Conservation (phyloP, 805 yeast genomes). For the Dipodascus geniculatus region DNA sequence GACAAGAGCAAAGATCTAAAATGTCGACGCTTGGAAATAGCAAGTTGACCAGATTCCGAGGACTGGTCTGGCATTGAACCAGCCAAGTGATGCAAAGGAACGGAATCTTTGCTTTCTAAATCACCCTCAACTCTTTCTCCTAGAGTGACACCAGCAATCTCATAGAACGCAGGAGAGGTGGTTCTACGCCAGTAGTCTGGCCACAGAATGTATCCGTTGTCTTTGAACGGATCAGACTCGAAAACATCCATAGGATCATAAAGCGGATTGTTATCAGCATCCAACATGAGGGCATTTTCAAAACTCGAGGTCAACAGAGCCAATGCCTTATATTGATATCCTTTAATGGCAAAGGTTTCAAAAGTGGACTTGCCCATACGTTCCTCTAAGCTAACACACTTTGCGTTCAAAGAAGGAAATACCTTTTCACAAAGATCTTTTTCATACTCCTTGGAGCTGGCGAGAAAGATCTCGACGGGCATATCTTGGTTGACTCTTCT, state of each 20-base stretch:
- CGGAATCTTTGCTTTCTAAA: neutral
- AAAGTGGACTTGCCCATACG: conserved; percentile 46
- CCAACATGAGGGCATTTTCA: conserved; percentile 58
- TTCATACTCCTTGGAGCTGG: conserved; percentile 58
- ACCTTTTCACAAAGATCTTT: conserved; percentile 54
- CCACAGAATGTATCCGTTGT: conserved; percentile 50
- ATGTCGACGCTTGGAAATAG: conserved; percentile 47
- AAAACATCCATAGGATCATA: conserved; percentile 52
- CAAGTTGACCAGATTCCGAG: conserved; percentile 57
- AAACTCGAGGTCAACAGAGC: conserved; percentile 65
- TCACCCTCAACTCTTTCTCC: conserved; percentile 18
- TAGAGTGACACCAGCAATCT: conserved; percentile 47
- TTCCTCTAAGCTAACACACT: conserved; percentile 54
- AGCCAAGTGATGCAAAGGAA: conserved; percentile 47
- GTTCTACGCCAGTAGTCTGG: conserved; percentile 87
- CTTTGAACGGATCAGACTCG: conserved; percentile 40
- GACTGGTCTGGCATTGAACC: conserved; percentile 62
- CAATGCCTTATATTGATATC: conserved; percentile 59
- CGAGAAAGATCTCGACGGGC: conserved; percentile 78
- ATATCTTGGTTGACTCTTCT: conserved; percentile 54
- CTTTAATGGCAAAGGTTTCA: conserved; percentile 38
- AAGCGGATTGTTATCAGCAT: conserved; percentile 67
- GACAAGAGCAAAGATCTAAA: conserved; percentile 46
- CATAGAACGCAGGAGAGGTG: conserved; percentile 61
- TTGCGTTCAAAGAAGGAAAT: conserved; percentile 50